A percentile compares a stretch with the other conserved stretches of the same genome.
Evolutionary conservation across 2,329 filamentous ascomycete species (phyloP).

Genomic region (Passalora sequoiae): DNA sequence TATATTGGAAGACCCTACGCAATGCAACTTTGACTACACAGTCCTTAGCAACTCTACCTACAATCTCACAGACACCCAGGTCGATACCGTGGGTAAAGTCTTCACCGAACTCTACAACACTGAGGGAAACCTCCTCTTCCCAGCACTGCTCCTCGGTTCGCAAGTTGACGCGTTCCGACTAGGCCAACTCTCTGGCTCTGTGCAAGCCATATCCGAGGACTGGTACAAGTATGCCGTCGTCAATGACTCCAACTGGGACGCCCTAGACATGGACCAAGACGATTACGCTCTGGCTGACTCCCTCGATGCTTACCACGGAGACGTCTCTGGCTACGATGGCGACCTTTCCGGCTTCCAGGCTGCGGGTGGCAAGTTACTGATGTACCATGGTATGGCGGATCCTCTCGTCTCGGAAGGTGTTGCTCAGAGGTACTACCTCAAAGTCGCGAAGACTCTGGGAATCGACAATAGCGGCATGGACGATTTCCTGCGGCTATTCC

Average conservation of each 20-base stretch:
- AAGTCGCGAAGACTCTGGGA: slow-evolving; percentile 39
- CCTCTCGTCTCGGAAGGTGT: slow-evolving; percentile 43
- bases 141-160: slow-evolving; percentile 48
- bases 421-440: slow-evolving; percentile 46
- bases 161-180: slow-evolving; percentile 38
- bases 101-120: slow-evolving; percentile 41
- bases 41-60: slow-evolving; percentile 36
- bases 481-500: slow-evolving; percentile 46
- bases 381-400: slow-evolving; percentile 41
- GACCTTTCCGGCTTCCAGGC: slow-evolving; percentile 36
- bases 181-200: slow-evolving; percentile 37
- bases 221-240: slow-evolving; percentile 50
- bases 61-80: slow-evolving; percentile 42
- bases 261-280: slow-evolving; percentile 34
- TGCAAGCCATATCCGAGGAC: slow-evolving; percentile 43
- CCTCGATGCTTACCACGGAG: slow-evolving; percentile 39
- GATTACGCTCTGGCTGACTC: slow-evolving; percentile 40
- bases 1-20: slow-evolving; percentile 43
- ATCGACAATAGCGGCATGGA: slow-evolving; percentile 37
- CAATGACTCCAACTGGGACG: slow-evolving; percentile 42
- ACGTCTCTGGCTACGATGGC: slow-evolving; percentile 38
- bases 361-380: slow-evolving; percentile 44
- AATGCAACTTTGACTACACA: slow-evolving; percentile 40
- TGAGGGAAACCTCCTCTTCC: slow-evolving; percentile 46
- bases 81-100: slow-evolving; percentile 40